Conservation (phyloP, 116 monocot genomes). For the Posidonia oceanica region DNA sequence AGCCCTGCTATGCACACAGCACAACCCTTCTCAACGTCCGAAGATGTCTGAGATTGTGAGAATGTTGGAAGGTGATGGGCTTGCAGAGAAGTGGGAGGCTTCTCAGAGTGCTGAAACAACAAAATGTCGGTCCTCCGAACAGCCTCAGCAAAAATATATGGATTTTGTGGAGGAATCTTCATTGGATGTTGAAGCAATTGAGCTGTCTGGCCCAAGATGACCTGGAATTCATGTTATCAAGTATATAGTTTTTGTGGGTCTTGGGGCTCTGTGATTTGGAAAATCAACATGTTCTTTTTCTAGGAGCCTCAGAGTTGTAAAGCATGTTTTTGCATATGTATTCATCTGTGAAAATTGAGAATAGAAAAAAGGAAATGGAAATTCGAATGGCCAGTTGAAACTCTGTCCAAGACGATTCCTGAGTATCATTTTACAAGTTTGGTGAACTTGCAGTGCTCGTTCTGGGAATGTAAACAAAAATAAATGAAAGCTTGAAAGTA, state of each 20-base stretch:
- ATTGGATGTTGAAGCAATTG: conserved; percentile 64
- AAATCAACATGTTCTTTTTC: too few species aligned
- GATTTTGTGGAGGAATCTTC: conserved; percentile 67
- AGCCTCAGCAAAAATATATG: conserved; percentile 32
- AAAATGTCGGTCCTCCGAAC: conserved; percentile 30
- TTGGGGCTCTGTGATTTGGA: neutral
- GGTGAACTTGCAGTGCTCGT: too few species aligned
- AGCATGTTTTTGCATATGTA: neutral
- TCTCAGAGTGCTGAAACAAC: conserved; percentile 48
- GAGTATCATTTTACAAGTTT: too few species aligned
- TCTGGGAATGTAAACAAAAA: too few species aligned
- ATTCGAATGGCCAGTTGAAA: neutral
- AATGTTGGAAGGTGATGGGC: conserved; percentile 95
- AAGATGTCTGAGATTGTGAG: conserved; percentile 91
- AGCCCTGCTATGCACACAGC: conserved; percentile 84
- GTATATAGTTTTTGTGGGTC: neutral
- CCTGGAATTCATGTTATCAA: neutral
- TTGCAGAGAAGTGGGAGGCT: conserved; percentile 88
- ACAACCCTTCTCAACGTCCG: conserved; percentile 64
- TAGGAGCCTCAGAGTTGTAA: neutral
- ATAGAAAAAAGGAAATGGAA: neutral
- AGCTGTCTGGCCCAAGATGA: conserved; percentile 97
- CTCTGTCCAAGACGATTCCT: too few species aligned
- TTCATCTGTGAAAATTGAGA: neutral
- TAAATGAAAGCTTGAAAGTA: too few species aligned